Conservation (phyloP, 768 basidiomycete genomes). For the Tulasnella sp. region DNA sequence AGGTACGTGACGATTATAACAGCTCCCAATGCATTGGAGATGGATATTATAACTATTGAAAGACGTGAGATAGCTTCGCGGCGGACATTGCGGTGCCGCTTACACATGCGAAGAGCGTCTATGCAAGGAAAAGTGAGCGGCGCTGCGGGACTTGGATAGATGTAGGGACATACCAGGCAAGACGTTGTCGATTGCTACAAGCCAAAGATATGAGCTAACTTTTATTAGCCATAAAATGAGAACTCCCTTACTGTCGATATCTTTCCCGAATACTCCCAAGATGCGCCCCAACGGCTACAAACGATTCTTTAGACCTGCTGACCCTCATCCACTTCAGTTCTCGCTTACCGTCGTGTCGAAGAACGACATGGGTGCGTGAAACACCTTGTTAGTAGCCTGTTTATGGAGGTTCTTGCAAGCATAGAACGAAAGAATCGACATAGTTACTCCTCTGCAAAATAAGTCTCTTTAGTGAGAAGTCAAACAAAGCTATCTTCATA, state of each 20-base stretch:
- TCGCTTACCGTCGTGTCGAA: constrained; percentile 63
- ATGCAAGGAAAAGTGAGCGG: not conserved
- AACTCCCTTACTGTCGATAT: constrained; percentile 52
- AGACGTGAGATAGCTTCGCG: not conserved
- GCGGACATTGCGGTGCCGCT: constrained; percentile 35
- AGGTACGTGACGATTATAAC: constrained; percentile 56
- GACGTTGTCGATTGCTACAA: constrained; percentile 55
- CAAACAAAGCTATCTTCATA: not conserved
- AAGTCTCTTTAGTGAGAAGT: not conserved
- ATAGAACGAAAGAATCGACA: constrained; percentile 43
- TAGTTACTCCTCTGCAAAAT: constrained; percentile 2
- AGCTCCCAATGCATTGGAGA: constrained; percentile 52
- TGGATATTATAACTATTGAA: constrained; percentile 49
- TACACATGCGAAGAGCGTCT: constrained; percentile 60
- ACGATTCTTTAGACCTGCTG: not conserved
- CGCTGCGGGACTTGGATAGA: not conserved
- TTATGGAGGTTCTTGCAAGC: constrained; percentile 64
- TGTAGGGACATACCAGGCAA: constrained; percentile 47
- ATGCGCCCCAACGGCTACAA: constrained; percentile 57
- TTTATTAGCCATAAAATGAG: not conserved
- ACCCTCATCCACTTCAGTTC: not conserved
- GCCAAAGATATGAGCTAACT: not conserved
- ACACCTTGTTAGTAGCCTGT: constrained; percentile 52
- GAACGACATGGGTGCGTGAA: constrained; percentile 71
- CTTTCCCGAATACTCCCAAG: constrained; percentile 61